Percentiles rank a stretch among this genome's conserved stretches.
Conservation (phyloP, 108 stramenopile species). For the Poteriospumella lacustris region DNA sequence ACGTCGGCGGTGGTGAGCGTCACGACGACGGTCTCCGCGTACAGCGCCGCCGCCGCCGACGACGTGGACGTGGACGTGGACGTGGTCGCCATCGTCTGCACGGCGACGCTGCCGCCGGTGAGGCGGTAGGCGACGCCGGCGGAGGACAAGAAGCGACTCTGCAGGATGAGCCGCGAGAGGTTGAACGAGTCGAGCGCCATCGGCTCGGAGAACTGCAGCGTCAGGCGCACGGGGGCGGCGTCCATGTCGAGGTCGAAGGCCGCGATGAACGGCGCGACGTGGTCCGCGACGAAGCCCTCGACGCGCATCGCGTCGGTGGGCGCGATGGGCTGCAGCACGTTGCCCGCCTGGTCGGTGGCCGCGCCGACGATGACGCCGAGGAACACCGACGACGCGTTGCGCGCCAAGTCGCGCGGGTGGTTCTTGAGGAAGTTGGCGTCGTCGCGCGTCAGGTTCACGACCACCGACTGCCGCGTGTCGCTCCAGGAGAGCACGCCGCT, state of each 20-base stretch:
- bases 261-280: not conserved
- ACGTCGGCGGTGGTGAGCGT: not conserved
- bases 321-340: not conserved
- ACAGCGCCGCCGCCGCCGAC: not conserved
- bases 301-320: not conserved
- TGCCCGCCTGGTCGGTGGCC: not conserved
- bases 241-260: not conserved
- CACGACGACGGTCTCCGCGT: not conserved
- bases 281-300: not conserved
- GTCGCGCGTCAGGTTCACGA: not conserved
- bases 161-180: not conserved
- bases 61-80: not conserved
- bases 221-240: not conserved
- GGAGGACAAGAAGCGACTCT: not conserved
- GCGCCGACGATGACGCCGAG: not conserved
- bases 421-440: not conserved
- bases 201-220: constrained; percentile 16
- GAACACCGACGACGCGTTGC: too few relatives aligned
- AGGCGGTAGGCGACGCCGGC: not conserved
- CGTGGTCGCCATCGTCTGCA: not conserved
- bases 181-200: not conserved
- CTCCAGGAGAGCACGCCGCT: not conserved
- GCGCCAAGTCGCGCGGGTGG: not conserved
- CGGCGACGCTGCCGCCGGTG: not conserved
- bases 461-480: not conserved